A percentile compares a stretch with the other conserved stretches of the same genome.
Evolutionary conservation across 768 basidiomycete genomes (phyloP).

Genomic region (Tulasnella sp.): DNA sequence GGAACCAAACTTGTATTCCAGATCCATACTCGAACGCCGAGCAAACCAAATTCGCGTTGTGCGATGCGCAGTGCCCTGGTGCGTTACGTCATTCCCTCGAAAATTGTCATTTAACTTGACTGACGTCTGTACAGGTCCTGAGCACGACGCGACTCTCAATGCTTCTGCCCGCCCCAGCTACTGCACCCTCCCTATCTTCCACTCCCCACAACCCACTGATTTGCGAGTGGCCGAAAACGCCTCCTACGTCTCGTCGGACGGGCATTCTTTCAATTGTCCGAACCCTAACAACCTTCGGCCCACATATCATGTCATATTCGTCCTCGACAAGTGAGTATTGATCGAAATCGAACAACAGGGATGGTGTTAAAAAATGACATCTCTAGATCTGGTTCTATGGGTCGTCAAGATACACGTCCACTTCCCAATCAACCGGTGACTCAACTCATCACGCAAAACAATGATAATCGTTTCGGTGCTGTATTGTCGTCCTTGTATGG

Average conservation of each 20-base stretch:
- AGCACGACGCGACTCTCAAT: slow-evolving; percentile 34
- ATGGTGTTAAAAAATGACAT: background rate
- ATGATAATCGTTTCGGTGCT: slow-evolving; percentile 45
- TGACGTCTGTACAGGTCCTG: slow-evolving; percentile 31
- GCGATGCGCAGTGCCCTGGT: slow-evolving; percentile 27
- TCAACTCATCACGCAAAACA: slow-evolving; percentile 27
- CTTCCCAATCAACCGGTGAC: slow-evolving; percentile 34
- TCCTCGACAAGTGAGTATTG: slow-evolving; percentile 36
- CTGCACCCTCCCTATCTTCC: slow-evolving; percentile 44
- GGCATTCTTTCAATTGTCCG: slow-evolving; percentile 41
- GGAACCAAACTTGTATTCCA: too few species aligned
- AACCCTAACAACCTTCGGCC: slow-evolving; percentile 44
- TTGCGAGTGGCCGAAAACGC: slow-evolving; percentile 21
- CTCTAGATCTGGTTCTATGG: slow-evolving; percentile 43
- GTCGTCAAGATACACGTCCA: slow-evolving; percentile 30
- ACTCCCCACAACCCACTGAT: slow-evolving; percentile 27
- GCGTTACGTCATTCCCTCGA: too few species aligned
- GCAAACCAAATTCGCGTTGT: slow-evolving; percentile 40
- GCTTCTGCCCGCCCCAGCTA: slow-evolving; percentile 39
- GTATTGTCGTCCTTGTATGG: slow-evolving; percentile 43
- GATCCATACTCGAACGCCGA: slow-evolving; percentile 51
- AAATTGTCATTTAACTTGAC: background rate
- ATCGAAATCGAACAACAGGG: background rate
- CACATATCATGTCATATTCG: slow-evolving; percentile 48
- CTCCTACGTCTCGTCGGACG: slow-evolving; percentile 46